Base-by-base conservation (phyloP, 2,329 filamentous ascomycete species). In the Exophiala lecanii-corni region DNA sequence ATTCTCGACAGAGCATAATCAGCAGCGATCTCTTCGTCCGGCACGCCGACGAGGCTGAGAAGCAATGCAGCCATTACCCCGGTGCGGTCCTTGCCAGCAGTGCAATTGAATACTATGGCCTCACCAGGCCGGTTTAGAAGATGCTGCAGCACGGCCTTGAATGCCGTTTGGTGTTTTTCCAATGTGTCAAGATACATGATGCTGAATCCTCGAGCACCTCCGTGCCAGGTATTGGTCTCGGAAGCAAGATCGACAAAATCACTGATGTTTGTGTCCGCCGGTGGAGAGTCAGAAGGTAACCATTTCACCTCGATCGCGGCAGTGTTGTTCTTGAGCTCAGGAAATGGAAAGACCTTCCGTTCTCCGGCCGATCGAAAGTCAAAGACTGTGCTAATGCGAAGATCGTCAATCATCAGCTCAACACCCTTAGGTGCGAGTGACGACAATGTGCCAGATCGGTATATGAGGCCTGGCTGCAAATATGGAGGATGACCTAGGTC, bases 81-180 rank as follows among this genome's bases (percentile, higher is more conserved):
- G 0, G 84, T 88, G 34, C 84, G 72, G 60, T 89, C 84, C 63
- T 89, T 89, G 5, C 84, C 84, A 0, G 81, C 82, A 0, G 82
- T 84, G 61, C 84, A 88, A 57, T 89, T 83, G 3, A 87, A 66
- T 5, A 86, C 67, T 12, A 82, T 63, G 6, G 81, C 77, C 1
- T 65, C 48, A 2, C 63, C 55, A 2, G 69, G 53, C 3, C 58
- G 54, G 32, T 67, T 51, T 56, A 74, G 61, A 9, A 87, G 66
- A 54, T 85, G 75, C 10, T 63, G 59, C 28, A 86, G 68, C 46
- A 87, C 82, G 1, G 68, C 68, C 16, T 62, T 60, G 57, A 75
- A 82, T 2, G 74, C 68, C 4, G 68, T 62, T 0, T 70, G 81
- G 1, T 72, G 82, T 23, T 79, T 79, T 13, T 78, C 77, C 16